Evolutionary conservation across 805 yeast genomes (phyloP), one percentile per base, ranked within the genome.

Genomic region (Pichia scutulata): DNA sequence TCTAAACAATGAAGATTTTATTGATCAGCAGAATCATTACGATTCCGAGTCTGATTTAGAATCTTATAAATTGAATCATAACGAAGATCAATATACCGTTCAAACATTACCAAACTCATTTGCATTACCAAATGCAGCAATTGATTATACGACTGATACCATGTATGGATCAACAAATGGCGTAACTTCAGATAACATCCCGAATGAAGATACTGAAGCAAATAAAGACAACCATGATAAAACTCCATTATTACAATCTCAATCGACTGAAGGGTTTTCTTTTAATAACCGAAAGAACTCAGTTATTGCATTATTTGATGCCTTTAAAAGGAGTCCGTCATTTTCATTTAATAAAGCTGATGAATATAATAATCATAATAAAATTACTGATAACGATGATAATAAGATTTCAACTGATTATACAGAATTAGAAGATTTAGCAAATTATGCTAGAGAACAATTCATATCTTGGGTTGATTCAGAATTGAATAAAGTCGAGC

Each of bases 381-480:
- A n/a, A n/a, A n/a, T n/a, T 33, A n/a, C 1, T n/a, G 7, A n/a
- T 33, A n/a, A 33, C 4, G 8, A 9, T 33, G n/a, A 33, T 16
- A n/a, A 33, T n/a, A n/a, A n/a, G 3, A 8, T 2, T 16, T 33
- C n/a, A 1, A 12, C 23, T 10, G 12, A 7, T 10, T 48, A 41
- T 18, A 61, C 64, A 1, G 70, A 66, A 41, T 33, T 66, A 43
- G 69, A 65, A 12, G 65, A 65, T 46, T 52, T 64, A 39, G 60
- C 68, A 12, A 64, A 60, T 24, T 67, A 69, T n/a, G 75, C 71
- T 13, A 72, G 70, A 42, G 55, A 62, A 4, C 76, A 75, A 47
- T 89, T 88, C 55, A 55, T 74, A n/a, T 62, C 58, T 2, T 88
- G 95, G 95, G 72, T 88, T 6, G 84, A 85, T 49, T 48, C 57